Evolutionary conservation across 192 early-diverging fungal genomes (phyloP), one percentile per base, ranked within the genome.

Genomic region (Coemansia umbellata): DNA sequence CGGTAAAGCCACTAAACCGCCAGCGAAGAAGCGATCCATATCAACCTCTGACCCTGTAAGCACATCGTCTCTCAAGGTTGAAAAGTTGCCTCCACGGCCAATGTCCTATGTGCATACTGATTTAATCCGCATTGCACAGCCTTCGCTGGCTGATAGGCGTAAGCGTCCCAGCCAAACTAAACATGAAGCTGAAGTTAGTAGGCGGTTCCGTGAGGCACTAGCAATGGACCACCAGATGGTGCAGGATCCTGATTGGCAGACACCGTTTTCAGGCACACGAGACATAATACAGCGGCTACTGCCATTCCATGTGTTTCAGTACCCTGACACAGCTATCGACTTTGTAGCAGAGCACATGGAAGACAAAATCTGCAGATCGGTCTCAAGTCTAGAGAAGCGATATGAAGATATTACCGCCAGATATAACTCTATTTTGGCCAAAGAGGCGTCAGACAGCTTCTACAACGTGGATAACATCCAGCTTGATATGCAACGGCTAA

Each of bases 301-400:
- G 39, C 88, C 88, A 1, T 91, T 80, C 67, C 87, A 91, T 42
- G 74, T 91, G 37, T 88, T 78, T 48, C 87, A 88, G 64, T 82
- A 85, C 50, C 84, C 85, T 2, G 66, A 81, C 42, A 0, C 37
- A 14, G 45, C 36, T 1, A 49, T 69, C 1, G 74, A 76, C n/a
- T 21, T 50, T 3, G 58, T 30, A 9, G 54, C 53, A 14, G 41
- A 11, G 24, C 58, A 24, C 3, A 50, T 51, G 35, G 74, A 69
- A 26, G 14, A 17, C 22, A 44, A 30, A 19, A 28, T 53, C 2
- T 28, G 17, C 14, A 28, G 17, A 0, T 58, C 62, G 5, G 22
- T 55, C 2, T 23, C 1, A 3, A 15, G 17, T 8, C 10, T 69
- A 50, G 50, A 21, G 1, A 31, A 11, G 11, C 55, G 66, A 10